Base-by-base conservation (phyloP, 2,329 filamentous ascomycete species). In the Hymenoscyphus albidus region DNA sequence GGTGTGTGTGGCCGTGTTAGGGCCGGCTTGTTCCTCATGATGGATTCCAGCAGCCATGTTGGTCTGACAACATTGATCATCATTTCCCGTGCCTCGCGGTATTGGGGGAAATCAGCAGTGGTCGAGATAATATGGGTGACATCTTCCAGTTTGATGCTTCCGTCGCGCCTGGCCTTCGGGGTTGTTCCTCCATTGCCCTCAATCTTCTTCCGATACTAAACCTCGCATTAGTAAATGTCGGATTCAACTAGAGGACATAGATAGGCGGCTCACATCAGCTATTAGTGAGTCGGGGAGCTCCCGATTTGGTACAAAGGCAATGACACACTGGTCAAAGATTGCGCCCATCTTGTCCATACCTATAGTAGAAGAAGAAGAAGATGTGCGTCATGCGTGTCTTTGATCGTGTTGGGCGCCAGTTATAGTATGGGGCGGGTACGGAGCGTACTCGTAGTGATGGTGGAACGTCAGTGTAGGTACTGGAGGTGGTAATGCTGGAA, bases 21-120 rank as follows among this genome's bases (percentile, higher is more conserved):
- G 40, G 88, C 88, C 62, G 89, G 82, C 74, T 90, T 93, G 64
- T 82, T 82, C 71, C 88, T 90, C 27, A 81, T 76, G 1, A 97
- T 76, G 3, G 90, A 95, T 31, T 82, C 81, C 3, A 85, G 82
- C 58, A 97, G 85, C 94, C 95, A 99, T 64, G 85, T 80, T 3
- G 91, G 87, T 69, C 88, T 93, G 35, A 98, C 88, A 0, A 98
- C 90, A 12, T 92, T 90, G 59, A 95, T 88, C 83, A 96, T 89
- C 68, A 86, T 81, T 58, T 92, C 89, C 68, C 89, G 83, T 1
- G 92, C 88, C 67, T 86, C 83, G 66, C 85, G 81, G 75, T 95
- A 98, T 72, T 94, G 87, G n/a, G 91, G 88, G 71, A 99, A 99
- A 76, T 99, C 93, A 77, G 92, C 90, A 0, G 90, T 94, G 65